Base-by-base conservation (phyloP, 1,284 basidiomycete genomes). In the Lignosus rhinocerotis region DNA sequence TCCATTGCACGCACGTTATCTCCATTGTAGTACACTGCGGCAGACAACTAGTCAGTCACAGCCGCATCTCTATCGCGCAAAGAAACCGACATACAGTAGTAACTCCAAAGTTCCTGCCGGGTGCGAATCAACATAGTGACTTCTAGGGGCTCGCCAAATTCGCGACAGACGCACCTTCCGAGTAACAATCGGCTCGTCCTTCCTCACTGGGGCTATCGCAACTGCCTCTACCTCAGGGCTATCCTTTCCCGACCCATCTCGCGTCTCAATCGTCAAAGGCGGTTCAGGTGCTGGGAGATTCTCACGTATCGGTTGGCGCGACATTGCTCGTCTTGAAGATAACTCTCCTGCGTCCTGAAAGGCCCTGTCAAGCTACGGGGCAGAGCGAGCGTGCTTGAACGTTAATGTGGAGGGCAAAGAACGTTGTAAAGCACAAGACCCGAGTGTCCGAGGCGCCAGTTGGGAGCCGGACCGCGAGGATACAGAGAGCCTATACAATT, bases 21-120 rank as follows among this genome's bases (percentile, higher is more conserved):
- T 53, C 87, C 87, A 56, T 89, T 90, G 72, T 84, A 87, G 68
- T 89, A 88, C 56, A 88, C 86, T 88, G 60, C 30, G 3, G 6
- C 11, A 30, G 25, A 39, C 16, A 25, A 6, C 4, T 5, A 3
- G 25, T 53, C 30, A 49, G 49, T 6, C 9, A 1, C 8, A 16
- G 12, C 32, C 16, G 25, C 12, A 9, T 6, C 17, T 17, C 19
- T 19, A n/a, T 21, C 16, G 6, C n/a, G 21, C 41, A 31, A 46
- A n/a, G n/a, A 32, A 7, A 19, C 25, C 33, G 2, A 77, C 80
- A 51, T 61, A 88, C 88, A 60, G 69, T 90, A 90, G 65, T 89
- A 90, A 56, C 82, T 83, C 88, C 88, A 90, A 6, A 90, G 75
- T 68, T 90, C 88, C 71, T 73, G 50, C 49, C 17, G 17, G 7